phyloP scores from a whole-genome alignment of 1,284 basidiomycete genomes.

The Rhizoctonia solani region DNA sequence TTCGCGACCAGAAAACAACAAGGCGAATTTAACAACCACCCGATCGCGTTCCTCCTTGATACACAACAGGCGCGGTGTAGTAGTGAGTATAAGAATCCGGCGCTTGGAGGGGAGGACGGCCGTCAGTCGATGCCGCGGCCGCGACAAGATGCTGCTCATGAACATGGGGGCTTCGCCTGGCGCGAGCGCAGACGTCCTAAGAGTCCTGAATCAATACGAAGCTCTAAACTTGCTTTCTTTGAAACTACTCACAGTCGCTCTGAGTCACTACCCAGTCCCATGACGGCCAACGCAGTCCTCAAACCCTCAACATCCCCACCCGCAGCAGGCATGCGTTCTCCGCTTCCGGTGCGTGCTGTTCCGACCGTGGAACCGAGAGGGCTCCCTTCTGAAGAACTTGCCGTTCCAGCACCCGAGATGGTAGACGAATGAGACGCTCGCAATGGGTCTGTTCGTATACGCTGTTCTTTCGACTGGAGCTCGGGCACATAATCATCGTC shows the following conservation, averaged over 20 bases:
- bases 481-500: constrained; percentile 29
- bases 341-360: constrained; percentile 14
- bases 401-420: constrained; percentile 14
- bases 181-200: constrained; percentile 2
- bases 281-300: constrained; percentile 23
- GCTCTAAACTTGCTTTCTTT: not conserved
- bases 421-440: constrained; percentile 28
- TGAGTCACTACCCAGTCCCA: constrained; percentile 19
- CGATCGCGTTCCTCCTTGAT: constrained; percentile 35
- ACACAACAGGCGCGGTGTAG: constrained; percentile 35
- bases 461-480: constrained; percentile 15
- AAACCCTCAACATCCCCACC: constrained; percentile 25
- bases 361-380: constrained; percentile 16
- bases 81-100: constrained; percentile 36
- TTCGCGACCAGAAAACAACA: not conserved
- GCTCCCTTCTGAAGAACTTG: constrained; percentile 25
- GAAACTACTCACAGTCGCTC: constrained; percentile 18
- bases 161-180: constrained; percentile 14
- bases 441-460: constrained; percentile 15
- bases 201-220: constrained; percentile 11
- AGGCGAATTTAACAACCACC: constrained; percentile 18
- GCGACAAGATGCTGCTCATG: constrained; percentile 27
- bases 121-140: constrained; percentile 16
- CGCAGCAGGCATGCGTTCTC: constrained; percentile 14
- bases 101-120: constrained; percentile 35